Evolutionary conservation across 2,329 filamentous ascomycete genomes (phyloP).

Genomic region (Ascosphaera apis): DNA sequence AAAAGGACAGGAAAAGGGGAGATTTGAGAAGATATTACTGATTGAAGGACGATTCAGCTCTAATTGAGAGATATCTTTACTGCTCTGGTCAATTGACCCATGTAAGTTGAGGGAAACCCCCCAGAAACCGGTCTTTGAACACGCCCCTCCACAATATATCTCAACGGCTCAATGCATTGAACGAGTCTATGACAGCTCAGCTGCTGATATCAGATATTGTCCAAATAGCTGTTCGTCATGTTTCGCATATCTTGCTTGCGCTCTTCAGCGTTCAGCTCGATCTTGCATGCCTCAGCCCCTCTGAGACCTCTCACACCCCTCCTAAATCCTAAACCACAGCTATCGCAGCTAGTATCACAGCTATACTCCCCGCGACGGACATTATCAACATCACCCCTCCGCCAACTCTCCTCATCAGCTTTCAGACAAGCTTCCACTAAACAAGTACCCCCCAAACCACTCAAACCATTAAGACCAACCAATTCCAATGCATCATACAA

Average conservation of each 20-base stretch:
- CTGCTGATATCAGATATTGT: too few relatives aligned
- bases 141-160: too few relatives aligned
- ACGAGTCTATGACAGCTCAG: too few relatives aligned
- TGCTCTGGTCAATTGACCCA: too few relatives aligned
- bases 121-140: too few relatives aligned
- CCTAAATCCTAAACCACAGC: conserved; percentile 1
- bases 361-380: background rate
- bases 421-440: background rate
- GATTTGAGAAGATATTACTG: too few relatives aligned
- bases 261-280: background rate
- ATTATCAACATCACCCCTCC: background rate
- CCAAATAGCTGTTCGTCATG: conserved; percentile 5
- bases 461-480: conserved; percentile 11
- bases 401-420: background rate
- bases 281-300: background rate
- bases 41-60: too few relatives aligned
- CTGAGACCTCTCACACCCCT: conserved; percentile 1
- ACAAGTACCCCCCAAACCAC: background rate
- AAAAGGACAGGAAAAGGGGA: too few relatives aligned
- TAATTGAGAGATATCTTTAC: too few relatives aligned
- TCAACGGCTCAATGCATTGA: too few relatives aligned
- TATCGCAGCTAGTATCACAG: background rate
- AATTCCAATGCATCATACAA: conserved; percentile 9
- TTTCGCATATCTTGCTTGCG: background rate
- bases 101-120: too few relatives aligned